phyloP scores from a whole-genome alignment of 78 protist genomes.

The Dictyostelium firmibasis region DNA sequence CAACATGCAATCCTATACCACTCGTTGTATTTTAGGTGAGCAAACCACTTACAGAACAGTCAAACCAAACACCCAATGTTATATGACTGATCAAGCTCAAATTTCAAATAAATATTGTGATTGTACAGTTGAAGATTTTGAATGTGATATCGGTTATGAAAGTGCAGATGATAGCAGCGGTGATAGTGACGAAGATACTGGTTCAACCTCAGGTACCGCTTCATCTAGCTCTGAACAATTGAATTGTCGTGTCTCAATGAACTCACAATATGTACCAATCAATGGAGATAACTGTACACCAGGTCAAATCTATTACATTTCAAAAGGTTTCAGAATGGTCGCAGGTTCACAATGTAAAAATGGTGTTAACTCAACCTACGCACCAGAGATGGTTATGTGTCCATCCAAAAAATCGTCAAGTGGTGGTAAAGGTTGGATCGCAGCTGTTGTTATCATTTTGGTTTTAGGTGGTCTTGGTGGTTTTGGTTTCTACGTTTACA shows the following conservation, averaged over 20 bases:
- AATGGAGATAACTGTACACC: neutral
- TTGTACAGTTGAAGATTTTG: slow-evolving; percentile 46
- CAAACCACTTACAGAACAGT: neutral
- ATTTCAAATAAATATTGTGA: neutral
- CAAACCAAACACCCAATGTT: neutral
- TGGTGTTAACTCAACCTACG: slow-evolving; percentile 6
- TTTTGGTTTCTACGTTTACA: slow-evolving; percentile 22
- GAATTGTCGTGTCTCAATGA: neutral
- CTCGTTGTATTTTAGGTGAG: slow-evolving; percentile 21
- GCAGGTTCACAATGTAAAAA: slow-evolving; percentile 26
- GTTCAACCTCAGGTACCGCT: neutral
- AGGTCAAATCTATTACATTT: neutral
- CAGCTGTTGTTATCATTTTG: slow-evolving; percentile 8
- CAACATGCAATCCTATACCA: neutral
- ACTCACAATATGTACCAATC: neutral
- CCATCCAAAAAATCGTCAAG: neutral
- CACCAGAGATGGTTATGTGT: slow-evolving; percentile 1
- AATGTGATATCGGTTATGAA: slow-evolving; percentile 68
- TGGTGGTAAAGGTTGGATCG: slow-evolving; percentile 50
- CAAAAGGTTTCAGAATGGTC: slow-evolving; percentile 33
- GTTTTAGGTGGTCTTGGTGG: neutral
- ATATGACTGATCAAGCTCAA: neutral
- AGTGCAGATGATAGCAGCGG: neutral
- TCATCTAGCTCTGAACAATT: neutral
- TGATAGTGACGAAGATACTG: neutral